Percentiles rank a stretch among this genome's conserved stretches.
Evolutionary conservation across 225 moss, liverwort and hornwort genomes (phyloP).

Genomic region (Pseudisothecium myosuroides): DNA sequence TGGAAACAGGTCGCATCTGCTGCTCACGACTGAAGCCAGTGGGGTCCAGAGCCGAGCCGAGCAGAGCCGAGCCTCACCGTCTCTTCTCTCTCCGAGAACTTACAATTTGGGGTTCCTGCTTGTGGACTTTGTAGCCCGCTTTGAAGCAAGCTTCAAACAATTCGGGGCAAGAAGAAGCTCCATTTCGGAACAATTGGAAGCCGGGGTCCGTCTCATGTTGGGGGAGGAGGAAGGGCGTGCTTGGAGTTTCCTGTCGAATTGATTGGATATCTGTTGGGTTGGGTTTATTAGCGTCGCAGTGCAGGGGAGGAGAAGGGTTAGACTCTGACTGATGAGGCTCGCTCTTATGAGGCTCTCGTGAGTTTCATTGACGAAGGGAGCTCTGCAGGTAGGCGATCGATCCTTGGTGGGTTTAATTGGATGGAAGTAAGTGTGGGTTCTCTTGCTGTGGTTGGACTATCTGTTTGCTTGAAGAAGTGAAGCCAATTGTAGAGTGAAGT

Average conservation of each 20-base stretch:
- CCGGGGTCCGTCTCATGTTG: neutral
- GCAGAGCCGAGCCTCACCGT: too few relatives aligned
- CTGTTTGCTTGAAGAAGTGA: neutral
- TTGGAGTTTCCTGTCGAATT: neutral
- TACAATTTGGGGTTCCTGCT: neutral
- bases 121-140: neutral
- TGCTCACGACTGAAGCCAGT: neutral
- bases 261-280: neutral
- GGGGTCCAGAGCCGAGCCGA: slow-evolving; percentile 11
- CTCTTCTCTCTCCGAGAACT: neutral
- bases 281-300: neutral
- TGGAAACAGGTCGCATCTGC: neutral
- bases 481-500: neutral
- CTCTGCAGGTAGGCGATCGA: neutral
- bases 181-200: neutral
- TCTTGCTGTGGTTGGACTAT: neutral
- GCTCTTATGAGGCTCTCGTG: neutral
- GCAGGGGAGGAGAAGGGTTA: neutral
- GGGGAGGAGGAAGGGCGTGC: neutral
- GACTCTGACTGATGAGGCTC: neutral
- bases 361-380: neutral
- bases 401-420: neutral
- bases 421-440: neutral
- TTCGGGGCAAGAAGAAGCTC: neutral
- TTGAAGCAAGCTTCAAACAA: neutral